Evolutionary conservation across 1,284 basidiomycete genomes (phyloP).

Genomic region (Cryptococcus floricola): DNA sequence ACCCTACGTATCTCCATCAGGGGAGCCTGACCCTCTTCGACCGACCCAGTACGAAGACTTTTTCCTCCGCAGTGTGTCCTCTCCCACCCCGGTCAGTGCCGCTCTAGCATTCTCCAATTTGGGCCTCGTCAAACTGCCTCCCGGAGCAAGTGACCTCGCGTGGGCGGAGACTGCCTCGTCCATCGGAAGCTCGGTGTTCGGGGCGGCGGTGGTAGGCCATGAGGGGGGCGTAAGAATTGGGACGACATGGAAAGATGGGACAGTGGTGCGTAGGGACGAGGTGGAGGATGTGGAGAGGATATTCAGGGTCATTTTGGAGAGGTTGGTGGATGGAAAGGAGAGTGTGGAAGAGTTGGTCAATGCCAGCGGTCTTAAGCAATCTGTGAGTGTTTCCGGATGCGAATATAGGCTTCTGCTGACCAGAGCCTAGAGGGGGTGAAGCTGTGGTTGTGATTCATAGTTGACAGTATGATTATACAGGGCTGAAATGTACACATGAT

Average conservation of each 20-base stretch:
- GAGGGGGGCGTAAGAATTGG: constrained; percentile 28
- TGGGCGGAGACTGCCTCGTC: constrained; percentile 33
- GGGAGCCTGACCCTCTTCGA: constrained; percentile 10
- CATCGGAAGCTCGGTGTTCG: constrained; percentile 16
- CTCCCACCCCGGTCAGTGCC: constrained; percentile 12
- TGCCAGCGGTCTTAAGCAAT: too few relatives aligned
- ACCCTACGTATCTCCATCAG: background rate
- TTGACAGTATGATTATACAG: too few relatives aligned
- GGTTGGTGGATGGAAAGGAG: background rate
- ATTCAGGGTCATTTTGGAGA: constrained; percentile 9
- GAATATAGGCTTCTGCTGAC: too few relatives aligned
- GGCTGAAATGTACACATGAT: too few relatives aligned
- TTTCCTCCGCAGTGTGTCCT: constrained; percentile 17
- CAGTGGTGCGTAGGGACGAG: constrained; percentile 11
- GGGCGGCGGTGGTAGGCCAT: constrained; percentile 28
- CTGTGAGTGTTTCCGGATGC: too few relatives aligned
- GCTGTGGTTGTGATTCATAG: too few relatives aligned
- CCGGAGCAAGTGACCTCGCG: constrained; percentile 23
- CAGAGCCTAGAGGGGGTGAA: too few relatives aligned
- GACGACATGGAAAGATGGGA: constrained; percentile 26
- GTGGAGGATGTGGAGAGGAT: constrained; percentile 10
- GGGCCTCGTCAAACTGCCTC: constrained; percentile 23
- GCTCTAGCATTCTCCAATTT: constrained; percentile 35
- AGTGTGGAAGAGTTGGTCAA: background rate
- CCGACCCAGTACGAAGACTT: constrained; percentile 43